Conservation (phyloP, 371 early-diverging fungal genomes). For the Chytridium lagenaria region DNA sequence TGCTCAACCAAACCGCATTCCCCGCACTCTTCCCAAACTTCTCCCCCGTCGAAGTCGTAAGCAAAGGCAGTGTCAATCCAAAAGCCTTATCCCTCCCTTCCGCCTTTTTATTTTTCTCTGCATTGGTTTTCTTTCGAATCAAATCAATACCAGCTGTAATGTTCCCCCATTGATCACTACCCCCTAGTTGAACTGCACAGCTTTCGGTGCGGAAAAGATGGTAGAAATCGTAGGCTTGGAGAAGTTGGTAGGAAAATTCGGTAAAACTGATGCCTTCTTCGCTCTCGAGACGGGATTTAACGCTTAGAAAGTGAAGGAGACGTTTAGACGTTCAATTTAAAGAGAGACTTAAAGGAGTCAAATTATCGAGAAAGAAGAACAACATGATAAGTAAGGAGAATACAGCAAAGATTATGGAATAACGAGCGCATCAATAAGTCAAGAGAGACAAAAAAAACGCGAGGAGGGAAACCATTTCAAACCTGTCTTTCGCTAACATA, state of each 20-base stretch:
- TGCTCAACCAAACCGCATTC: conserved; percentile 94
- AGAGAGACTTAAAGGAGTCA: too few species aligned
- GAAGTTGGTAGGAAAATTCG: conserved; percentile 93
- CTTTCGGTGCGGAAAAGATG: conserved; percentile 71
- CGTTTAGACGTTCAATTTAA: neutral
- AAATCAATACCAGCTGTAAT: conserved; percentile 93
- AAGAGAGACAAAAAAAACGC: too few species aligned
- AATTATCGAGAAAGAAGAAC: too few species aligned
- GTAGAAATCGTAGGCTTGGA: conserved; percentile 95
- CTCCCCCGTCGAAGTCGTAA: conserved; percentile 85
- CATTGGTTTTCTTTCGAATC: conserved; percentile 67
- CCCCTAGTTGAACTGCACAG: conserved; percentile 86
- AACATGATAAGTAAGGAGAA: too few species aligned
- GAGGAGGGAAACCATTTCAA: too few species aligned
- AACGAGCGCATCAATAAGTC: too few species aligned
- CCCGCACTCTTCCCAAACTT: conserved; percentile 97
- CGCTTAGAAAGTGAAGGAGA: conserved; percentile 30
- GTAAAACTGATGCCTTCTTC: conserved; percentile 91
- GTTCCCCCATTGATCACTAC: conserved; percentile 98
- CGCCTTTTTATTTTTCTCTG: neutral
- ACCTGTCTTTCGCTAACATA: conserved; percentile 91
- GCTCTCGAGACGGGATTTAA: conserved; percentile 69
- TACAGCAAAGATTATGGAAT: too few species aligned
- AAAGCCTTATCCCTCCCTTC: conserved; percentile 39
- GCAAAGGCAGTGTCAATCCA: conserved; percentile 89